phyloP scores from a whole-genome alignment of 2,329 filamentous ascomycete genomes.

The Fusarium poae region DNA sequence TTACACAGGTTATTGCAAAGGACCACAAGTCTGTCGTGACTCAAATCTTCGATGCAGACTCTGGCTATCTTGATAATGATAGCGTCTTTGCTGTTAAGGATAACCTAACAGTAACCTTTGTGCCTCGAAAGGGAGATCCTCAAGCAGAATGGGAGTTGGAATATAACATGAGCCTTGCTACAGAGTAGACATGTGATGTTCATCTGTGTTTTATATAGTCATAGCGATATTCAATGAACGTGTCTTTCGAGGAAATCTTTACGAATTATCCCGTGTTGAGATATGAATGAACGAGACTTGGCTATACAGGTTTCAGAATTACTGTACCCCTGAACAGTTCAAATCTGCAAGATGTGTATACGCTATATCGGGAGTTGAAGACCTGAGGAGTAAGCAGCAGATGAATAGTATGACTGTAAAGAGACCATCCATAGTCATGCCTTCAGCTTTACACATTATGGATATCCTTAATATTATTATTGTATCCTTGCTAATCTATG shows the following conservation, averaged over 20 bases:
- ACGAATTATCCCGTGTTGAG: neutral
- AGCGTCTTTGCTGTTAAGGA: slow-evolving; percentile 45
- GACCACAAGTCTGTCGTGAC: slow-evolving; percentile 76
- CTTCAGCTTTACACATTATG: neutral
- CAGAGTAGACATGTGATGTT: neutral
- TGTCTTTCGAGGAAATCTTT: neutral
- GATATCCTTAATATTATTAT: neutral
- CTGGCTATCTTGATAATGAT: slow-evolving; percentile 40
- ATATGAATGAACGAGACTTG: neutral
- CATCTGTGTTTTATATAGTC: neutral
- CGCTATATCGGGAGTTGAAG: neutral
- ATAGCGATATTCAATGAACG: slow-evolving; percentile 9
- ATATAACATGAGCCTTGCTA: slow-evolving; percentile 30
- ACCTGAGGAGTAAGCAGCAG: neutral
- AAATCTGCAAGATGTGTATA: rapidly evolving
- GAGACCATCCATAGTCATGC: too few species aligned
- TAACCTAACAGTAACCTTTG: slow-evolving; percentile 39
- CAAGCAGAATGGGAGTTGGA: slow-evolving; percentile 41
- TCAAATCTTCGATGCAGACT: slow-evolving; percentile 69
- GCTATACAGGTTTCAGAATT: neutral
- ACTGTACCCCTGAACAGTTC: rapidly evolving
- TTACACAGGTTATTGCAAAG: slow-evolving; percentile 58
- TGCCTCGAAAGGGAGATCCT: slow-evolving; percentile 41
- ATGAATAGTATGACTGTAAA: neutral
- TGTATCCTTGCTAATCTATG: neutral